Percentiles rank a stretch among this genome's conserved stretches.
These are phyloP conservation scores for Porphyridium purpureum DNA, from an alignment of 23 red algal species.

Conservation along the genomic window DNA sequence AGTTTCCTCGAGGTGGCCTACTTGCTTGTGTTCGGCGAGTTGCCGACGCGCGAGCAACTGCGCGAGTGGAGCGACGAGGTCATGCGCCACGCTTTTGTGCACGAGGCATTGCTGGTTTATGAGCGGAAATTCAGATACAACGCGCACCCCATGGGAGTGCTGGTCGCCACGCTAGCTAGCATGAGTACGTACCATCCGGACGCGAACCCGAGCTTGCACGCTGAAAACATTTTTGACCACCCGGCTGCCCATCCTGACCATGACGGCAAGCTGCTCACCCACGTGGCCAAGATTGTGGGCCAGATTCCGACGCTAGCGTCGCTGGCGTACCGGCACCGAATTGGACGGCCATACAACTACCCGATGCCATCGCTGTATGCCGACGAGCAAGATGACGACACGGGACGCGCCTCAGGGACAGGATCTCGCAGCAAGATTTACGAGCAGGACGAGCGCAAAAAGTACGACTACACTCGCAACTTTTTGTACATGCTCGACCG, in stretches of 20 bases:
- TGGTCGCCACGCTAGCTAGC: slow-evolving; percentile 50
- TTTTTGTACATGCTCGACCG: slow-evolving; percentile 53
- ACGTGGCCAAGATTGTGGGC: slow-evolving; percentile 15
- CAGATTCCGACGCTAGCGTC: slow-evolving; percentile 13
- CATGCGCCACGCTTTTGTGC: slow-evolving; percentile 8
- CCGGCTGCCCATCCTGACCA: slow-evolving; percentile 4
- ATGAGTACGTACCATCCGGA: slow-evolving; percentile 23
- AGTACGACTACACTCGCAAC: slow-evolving; percentile 36
- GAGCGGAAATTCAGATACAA: slow-evolving; percentile 24
- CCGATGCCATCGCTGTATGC: too few relatives aligned
- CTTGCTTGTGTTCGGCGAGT: slow-evolving; percentile 42
- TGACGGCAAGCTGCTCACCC: too few relatives aligned
- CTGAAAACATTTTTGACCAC: slow-evolving; percentile 20
- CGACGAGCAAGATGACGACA: too few relatives aligned
- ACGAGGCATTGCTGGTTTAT: slow-evolving; percentile 8
- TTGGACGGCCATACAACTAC: slow-evolving; percentile 24
- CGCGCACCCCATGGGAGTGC: slow-evolving; percentile 74
- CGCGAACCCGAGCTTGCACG: slow-evolving; percentile 29
- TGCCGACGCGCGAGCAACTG: slow-evolving; percentile 22
- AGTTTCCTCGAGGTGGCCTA: slow-evolving; percentile 50
- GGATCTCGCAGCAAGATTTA: too few relatives aligned
- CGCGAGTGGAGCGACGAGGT: slow-evolving; percentile 5
- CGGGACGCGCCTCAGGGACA: too few relatives aligned
- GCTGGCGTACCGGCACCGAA: slow-evolving; percentile 21
- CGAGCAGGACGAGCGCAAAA: neutral